Conservation (phyloP, 2,329 filamentous ascomycete genomes). For the Metarhizium anisopliae region DNA sequence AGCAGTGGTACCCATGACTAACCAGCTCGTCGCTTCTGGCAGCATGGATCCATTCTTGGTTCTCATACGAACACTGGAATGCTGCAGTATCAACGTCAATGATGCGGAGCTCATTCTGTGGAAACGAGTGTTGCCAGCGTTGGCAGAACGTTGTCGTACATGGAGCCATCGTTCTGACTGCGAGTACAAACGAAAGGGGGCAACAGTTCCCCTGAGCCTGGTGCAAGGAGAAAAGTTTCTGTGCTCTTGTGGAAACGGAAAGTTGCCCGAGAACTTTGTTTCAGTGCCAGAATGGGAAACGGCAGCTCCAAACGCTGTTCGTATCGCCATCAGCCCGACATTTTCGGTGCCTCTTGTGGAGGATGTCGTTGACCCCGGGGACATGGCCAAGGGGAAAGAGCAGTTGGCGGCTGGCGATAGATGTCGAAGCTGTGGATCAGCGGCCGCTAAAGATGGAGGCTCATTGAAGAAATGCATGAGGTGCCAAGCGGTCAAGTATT, state of each 20-base stretch:
- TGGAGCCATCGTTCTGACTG: too few relatives aligned
- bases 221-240: too few relatives aligned
- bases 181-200: too few relatives aligned
- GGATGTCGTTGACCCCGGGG: conserved; percentile 17
- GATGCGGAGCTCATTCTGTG: conserved; percentile 50
- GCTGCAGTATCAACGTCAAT: conserved; percentile 31
- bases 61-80: conserved; percentile 25
- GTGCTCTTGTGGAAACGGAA: too few relatives aligned
- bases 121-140: conserved; percentile 40
- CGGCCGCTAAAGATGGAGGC: too few relatives aligned
- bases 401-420: too few relatives aligned
- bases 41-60: conserved; percentile 21
- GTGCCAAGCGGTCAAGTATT: conserved; percentile 40
- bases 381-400: too few relatives aligned
- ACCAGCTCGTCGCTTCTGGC: conserved; percentile 19
- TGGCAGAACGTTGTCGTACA: not conserved
- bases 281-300: too few relatives aligned
- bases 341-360: conserved; percentile 38
- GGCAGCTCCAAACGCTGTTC: too few relatives aligned
- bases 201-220: too few relatives aligned
- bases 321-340: conserved; percentile 20
- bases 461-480: conserved; percentile 28
- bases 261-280: too few relatives aligned
- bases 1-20: conserved; percentile 35
- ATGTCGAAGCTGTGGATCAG: too few relatives aligned